These are phyloP conservation scores for Vigna trinervia DNA, from an alignment of 306 rosid species.

Conservation along the genomic window DNA sequence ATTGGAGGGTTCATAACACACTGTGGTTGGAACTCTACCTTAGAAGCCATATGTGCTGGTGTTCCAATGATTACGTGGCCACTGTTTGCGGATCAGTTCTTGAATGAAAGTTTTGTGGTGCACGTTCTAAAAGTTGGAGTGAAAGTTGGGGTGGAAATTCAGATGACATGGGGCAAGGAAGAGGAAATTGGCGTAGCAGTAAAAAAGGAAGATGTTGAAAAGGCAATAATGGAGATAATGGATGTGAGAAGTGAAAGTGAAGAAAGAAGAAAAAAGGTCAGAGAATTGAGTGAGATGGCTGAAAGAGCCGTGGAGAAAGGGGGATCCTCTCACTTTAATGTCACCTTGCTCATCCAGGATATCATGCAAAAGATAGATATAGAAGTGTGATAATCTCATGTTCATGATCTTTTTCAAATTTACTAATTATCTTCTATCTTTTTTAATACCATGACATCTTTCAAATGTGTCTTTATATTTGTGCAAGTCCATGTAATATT, in stretches of 20 bases:
- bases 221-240: conserved; percentile 55
- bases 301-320: conserved; percentile 52
- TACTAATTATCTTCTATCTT: too few species aligned
- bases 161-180: conserved; percentile 57
- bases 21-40: conserved; percentile 75
- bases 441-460: too few species aligned
- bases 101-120: conserved; percentile 58
- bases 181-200: conserved; percentile 54
- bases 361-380: not conserved
- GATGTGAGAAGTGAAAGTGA: conserved; percentile 53
- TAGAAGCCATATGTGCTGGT: conserved; percentile 59
- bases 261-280: conserved; percentile 49
- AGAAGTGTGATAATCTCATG: not conserved
- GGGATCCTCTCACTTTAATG: conserved; percentile 57
- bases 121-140: conserved; percentile 60
- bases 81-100: conserved; percentile 63
- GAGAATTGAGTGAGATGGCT: conserved; percentile 52
- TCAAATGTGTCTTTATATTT: too few species aligned
- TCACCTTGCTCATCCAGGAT: conserved; percentile 42
- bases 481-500: too few species aligned
- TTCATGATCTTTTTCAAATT: too few species aligned
- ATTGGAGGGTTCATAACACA: conserved; percentile 70
- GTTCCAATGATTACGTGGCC: conserved; percentile 76
- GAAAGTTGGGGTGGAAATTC: conserved; percentile 54
- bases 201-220: conserved; percentile 49